Conservation (phyloP, 257 asterid genomes). For the Fraxinus excelsior region DNA sequence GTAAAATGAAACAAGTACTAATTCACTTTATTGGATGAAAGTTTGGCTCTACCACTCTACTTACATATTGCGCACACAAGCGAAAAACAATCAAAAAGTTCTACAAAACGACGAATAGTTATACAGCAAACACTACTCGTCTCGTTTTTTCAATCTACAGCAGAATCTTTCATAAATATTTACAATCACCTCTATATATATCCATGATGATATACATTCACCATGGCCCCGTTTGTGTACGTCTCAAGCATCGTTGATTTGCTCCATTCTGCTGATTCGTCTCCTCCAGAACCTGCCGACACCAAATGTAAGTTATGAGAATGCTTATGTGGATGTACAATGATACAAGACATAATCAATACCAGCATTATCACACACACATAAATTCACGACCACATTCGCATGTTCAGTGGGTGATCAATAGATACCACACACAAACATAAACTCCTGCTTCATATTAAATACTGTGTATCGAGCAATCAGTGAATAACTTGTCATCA, state of each 20-base stretch:
- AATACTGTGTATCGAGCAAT: neutral
- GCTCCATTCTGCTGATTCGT: slow-evolving; percentile 50
- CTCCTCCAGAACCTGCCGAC: slow-evolving; percentile 68
- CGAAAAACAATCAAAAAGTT: neutral
- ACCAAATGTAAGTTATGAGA: neutral
- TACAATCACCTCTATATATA: neutral
- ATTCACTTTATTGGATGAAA: neutral
- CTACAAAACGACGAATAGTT: neutral
- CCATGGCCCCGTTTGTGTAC: slow-evolving; percentile 93
- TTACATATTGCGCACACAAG: neutral
- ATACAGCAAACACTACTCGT: neutral
- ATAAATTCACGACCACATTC: neutral
- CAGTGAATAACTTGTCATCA: neutral
- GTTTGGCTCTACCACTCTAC: neutral
- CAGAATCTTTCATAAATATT: neutral
- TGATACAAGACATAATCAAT: neutral
- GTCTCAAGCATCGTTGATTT: slow-evolving; percentile 73
- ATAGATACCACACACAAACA: neutral
- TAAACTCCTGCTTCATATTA: neutral
- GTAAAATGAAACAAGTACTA: neutral
- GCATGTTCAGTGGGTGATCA: neutral
- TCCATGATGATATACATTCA: slow-evolving; percentile 25
- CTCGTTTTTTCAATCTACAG: neutral
- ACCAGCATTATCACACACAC: neutral
- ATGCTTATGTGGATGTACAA: neutral